Conservation (phyloP, 73 alveolate genomes). For the Uronychia setigera region DNA sequence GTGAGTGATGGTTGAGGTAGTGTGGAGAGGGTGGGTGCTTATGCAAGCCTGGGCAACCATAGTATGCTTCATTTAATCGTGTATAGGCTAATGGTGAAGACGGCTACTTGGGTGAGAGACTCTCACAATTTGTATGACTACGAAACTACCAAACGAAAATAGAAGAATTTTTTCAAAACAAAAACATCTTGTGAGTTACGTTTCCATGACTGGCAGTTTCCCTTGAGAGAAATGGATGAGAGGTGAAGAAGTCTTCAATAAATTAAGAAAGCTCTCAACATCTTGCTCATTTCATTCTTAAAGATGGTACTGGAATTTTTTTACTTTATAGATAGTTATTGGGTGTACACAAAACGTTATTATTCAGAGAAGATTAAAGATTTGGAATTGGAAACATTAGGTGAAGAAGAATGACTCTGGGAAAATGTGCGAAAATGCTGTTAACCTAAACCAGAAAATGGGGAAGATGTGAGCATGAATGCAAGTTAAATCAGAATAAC, state of each 20-base stretch:
- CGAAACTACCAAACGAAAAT: not conserved
- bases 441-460: not conserved
- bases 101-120: not conserved
- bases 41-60: too few relatives aligned
- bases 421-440: not conserved
- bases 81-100: too few relatives aligned
- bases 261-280: too few relatives aligned
- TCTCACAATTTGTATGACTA: not conserved
- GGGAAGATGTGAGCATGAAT: not conserved
- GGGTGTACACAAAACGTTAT: not conserved
- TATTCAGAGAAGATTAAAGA: not conserved
- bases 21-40: too few relatives aligned
- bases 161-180: not conserved
- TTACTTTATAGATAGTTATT: not conserved
- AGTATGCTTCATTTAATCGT: too few relatives aligned
- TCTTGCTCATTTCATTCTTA: not conserved
- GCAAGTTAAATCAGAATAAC: not conserved
- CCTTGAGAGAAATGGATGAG: not conserved
- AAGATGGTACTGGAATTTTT: not conserved
- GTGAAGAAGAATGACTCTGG: not conserved
- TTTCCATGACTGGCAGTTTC: not conserved
- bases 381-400: not conserved
- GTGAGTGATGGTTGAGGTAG: too few relatives aligned
- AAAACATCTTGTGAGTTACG: not conserved
- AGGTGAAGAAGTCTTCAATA: not conserved